Conservation (phyloP, 2,329 filamentous ascomycete species). For the Chaetothyriales sp. region DNA sequence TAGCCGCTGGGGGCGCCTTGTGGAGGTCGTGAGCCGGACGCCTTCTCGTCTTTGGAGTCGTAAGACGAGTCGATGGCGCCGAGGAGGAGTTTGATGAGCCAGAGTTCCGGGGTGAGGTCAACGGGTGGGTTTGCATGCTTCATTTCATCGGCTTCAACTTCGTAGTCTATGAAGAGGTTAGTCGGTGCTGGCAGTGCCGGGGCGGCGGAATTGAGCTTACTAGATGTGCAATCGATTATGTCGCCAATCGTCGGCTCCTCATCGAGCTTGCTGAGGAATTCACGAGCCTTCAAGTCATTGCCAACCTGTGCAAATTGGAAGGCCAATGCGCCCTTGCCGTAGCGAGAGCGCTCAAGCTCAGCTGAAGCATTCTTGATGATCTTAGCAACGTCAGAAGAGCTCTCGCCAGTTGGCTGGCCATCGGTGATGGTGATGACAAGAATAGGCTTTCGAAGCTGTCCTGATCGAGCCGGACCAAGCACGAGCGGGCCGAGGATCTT, state of each 20-base stretch:
- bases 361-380: conserved; percentile 42
- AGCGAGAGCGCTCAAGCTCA: conserved; percentile 37
- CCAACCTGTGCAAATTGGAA: conserved; percentile 60
- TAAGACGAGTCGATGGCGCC: conserved; percentile 54
- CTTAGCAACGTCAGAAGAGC: conserved; percentile 42
- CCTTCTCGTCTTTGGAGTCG: conserved; percentile 51
- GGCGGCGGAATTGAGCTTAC: conserved; percentile 30
- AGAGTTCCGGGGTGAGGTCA: conserved; percentile 50
- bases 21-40: conserved; percentile 23
- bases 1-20: conserved; percentile 16
- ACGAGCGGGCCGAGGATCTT: conserved; percentile 53
- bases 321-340: conserved; percentile 45
- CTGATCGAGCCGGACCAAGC: conserved; percentile 37
- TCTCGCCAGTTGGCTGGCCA: conserved; percentile 52
- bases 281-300: conserved; percentile 50
- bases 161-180: conserved; percentile 40
- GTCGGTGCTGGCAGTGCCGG: conserved; percentile 1
- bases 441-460: conserved; percentile 48
- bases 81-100: conserved; percentile 54
- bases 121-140: conserved; percentile 46
- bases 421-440: conserved; percentile 54
- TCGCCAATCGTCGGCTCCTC: conserved; percentile 47
- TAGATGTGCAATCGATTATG: conserved; percentile 55
- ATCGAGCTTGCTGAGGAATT: conserved; percentile 52
- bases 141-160: conserved; percentile 56